Evolutionary conservation across 371 early-diverging fungal species (phyloP).

Genomic region (Mortierella sp.): DNA sequence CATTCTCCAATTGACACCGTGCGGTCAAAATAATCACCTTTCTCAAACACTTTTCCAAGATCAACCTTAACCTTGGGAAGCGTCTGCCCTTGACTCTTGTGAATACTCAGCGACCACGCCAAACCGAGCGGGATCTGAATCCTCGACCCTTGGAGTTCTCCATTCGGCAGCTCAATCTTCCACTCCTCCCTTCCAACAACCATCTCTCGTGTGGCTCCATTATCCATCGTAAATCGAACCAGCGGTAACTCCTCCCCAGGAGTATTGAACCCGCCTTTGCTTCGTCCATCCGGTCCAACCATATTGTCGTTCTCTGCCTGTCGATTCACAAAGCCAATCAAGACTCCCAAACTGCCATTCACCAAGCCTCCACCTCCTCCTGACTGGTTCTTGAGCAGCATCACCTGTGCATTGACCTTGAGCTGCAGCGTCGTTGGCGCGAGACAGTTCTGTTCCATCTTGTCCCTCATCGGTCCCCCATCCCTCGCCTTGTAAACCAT

Average conservation of each 20-base stretch:
- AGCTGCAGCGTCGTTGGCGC: slow-evolving; percentile 58
- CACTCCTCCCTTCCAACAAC: slow-evolving; percentile 44
- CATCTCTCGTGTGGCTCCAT: slow-evolving; percentile 12
- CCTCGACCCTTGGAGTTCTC: slow-evolving; percentile 25
- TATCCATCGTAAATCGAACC: slow-evolving; percentile 34
- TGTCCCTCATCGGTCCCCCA: slow-evolving; percentile 18
- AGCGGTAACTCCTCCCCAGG: slow-evolving; percentile 15
- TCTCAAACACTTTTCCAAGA: slow-evolving; percentile 45
- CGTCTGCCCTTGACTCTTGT: slow-evolving; percentile 70
- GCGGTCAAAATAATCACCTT: slow-evolving; percentile 19
- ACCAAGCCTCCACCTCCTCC: slow-evolving; percentile 62
- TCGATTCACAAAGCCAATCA: slow-evolving; percentile 49
- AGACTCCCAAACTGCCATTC: slow-evolving; percentile 71
- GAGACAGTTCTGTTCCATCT: slow-evolving; percentile 43
- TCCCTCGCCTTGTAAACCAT: slow-evolving; percentile 39
- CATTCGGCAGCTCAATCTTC: slow-evolving; percentile 44
- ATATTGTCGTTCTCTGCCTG: slow-evolving; percentile 27
- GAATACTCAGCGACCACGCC: slow-evolving; percentile 78
- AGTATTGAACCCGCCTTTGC: slow-evolving; percentile 13
- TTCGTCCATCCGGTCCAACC: slow-evolving; percentile 25
- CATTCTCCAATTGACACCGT: slow-evolving; percentile 24
- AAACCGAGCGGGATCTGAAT: slow-evolving; percentile 72
- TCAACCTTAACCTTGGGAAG: slow-evolving; percentile 51
- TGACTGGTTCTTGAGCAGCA: slow-evolving; percentile 63
- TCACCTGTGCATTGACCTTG: slow-evolving; percentile 71